phyloP scores from a whole-genome alignment of 176 grass and related monocot genomes.

The Paspalum vaginatum region DNA sequence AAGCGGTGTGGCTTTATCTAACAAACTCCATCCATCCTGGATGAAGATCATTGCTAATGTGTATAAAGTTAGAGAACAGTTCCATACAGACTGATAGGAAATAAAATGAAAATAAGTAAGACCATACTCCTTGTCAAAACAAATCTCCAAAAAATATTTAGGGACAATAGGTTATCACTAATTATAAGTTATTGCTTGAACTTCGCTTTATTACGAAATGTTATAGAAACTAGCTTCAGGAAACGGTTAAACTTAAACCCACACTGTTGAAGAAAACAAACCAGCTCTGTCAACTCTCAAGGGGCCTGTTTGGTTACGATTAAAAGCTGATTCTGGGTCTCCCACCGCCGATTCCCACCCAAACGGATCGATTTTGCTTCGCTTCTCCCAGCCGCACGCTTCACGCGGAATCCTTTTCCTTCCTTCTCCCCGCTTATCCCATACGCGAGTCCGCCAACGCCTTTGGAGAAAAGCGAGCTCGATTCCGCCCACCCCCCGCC shows the following conservation, averaged over 20 bases:
- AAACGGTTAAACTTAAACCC: conserved; percentile 5
- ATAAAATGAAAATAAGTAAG: neutral
- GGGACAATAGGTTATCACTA: neutral
- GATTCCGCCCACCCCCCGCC: no score
- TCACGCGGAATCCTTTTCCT: no score
- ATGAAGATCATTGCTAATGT: neutral
- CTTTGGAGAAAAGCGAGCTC: no score
- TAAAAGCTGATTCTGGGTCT: no score
- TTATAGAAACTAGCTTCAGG: neutral
- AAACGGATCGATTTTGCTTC: no score
- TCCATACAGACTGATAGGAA: neutral
- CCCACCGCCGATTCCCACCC: no score
- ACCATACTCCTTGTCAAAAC: neutral
- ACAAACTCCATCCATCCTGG: neutral
- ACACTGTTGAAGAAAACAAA: conserved; percentile 1
- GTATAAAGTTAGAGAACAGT: neutral
- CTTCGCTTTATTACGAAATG: neutral
- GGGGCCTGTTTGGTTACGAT: no score
- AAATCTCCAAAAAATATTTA: neutral
- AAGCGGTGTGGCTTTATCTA: neutral
- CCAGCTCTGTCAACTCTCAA: neutral
- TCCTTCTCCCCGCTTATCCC: no score
- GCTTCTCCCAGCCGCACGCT: no score
- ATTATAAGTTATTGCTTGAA: neutral
- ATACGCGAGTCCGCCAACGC: no score